Conservation (phyloP, 208 protist species). For the Crithidia brevicula region DNA sequence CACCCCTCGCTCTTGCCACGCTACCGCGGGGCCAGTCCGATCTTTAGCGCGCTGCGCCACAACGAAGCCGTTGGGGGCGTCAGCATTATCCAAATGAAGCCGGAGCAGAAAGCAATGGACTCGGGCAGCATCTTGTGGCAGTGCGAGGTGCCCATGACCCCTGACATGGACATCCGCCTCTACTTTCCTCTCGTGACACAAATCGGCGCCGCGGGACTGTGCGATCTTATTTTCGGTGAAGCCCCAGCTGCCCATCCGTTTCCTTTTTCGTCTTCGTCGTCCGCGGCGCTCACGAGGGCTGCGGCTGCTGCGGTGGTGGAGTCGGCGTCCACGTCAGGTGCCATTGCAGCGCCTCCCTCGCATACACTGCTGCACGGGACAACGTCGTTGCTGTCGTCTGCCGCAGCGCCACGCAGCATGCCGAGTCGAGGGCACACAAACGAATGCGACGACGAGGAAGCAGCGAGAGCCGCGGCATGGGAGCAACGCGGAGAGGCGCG, state of each 20-base stretch:
- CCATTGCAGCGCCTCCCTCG: too few relatives aligned
- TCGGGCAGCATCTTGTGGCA: constrained; percentile 82
- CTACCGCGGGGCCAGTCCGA: constrained; percentile 90
- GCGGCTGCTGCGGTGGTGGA: too few relatives aligned
- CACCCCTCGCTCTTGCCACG: constrained; percentile 89
- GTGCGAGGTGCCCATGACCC: constrained; percentile 63
- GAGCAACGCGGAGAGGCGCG: too few relatives aligned
- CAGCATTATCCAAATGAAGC: constrained; percentile 76
- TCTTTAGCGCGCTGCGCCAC: constrained; percentile 81
- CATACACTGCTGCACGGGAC: too few relatives aligned
- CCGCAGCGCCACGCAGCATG: too few relatives aligned
- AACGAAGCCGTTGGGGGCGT: constrained; percentile 73
- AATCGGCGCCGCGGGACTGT: constrained; percentile 69
- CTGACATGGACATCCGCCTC: constrained; percentile 72
- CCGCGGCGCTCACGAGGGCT: too few relatives aligned
- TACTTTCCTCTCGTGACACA: constrained; percentile 86
- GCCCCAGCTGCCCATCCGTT: constrained; percentile 3
- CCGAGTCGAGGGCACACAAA: too few relatives aligned
- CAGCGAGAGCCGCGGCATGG: too few relatives aligned
- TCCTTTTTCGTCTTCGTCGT: too few relatives aligned
- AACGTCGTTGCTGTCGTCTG: too few relatives aligned
- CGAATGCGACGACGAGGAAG: too few relatives aligned
- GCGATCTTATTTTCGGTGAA: constrained; percentile 77
- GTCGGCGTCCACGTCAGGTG: too few relatives aligned
- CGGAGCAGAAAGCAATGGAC: constrained; percentile 72